Base-by-base conservation (phyloP, 257 asterid genomes). In the Solanum virginianum region DNA sequence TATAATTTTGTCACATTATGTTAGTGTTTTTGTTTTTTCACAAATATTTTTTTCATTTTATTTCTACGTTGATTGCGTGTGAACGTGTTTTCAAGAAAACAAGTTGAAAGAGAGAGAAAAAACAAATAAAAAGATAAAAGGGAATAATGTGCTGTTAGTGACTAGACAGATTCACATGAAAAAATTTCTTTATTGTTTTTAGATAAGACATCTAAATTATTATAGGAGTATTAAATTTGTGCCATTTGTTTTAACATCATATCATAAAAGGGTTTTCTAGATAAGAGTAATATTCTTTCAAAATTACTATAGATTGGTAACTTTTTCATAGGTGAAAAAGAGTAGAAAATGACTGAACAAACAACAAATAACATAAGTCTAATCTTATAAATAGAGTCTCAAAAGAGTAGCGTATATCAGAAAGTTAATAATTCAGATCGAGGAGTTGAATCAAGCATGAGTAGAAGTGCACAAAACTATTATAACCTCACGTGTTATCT, bases 121-220 rank as follows among this genome's bases (percentile, higher is more conserved):
- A 6, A 63, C 16, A 63, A 82, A 65, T 20, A 11, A 72, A 3
- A 77, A 51, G 51, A 60, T 59, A 83, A 83, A 43, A 56, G 26
- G 82, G 85, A 53, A 86, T 63, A 39, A 85, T 59, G 83, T 82
- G 88, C 69, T 88, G 88, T 83, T 80, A 86, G 43, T 80, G 90
- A 88, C 88, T 68, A 56, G 86, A 56, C 85, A 55, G 84, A 32
- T 60, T 41, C 84, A 66, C 18, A 43, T 36, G 53, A 84, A 74
- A 74, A 2, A 16, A 22, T 20, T 26, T 81, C 2, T 51, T 36
- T 45, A 55, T 80, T 51, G 22, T 69, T 80, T 17, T 17, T 47
- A 62, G 85, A 84, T 85, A 39, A 55, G 60, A 59, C 18, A 62
- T 62, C 18, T 29, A 59, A 51, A 77, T 15, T 77, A 69, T 36